These are phyloP conservation scores for Neopestalotiopsis sp. DNA, from an alignment of 2,329 filamentous ascomycete species.

Conservation along the genomic window DNA sequence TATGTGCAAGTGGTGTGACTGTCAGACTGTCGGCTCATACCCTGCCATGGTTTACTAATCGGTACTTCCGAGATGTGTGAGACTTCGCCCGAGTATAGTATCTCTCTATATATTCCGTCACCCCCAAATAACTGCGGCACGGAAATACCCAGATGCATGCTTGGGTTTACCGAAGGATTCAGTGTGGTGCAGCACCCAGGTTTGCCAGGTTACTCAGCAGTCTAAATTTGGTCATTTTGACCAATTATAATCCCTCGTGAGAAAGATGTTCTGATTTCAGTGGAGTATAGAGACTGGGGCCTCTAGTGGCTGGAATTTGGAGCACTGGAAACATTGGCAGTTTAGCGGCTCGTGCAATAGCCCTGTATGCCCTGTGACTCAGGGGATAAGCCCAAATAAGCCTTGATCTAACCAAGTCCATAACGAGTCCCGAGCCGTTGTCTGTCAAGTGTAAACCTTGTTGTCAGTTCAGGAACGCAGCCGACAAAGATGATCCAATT, in stretches of 20 bases:
- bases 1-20: too few relatives aligned
- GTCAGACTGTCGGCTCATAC: too few relatives aligned
- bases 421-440: too few relatives aligned
- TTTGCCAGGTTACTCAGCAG: neutral
- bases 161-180: neutral
- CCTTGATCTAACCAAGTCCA: too few relatives aligned
- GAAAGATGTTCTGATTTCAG: neutral
- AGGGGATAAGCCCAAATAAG: too few relatives aligned
- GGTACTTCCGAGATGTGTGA: neutral
- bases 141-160: neutral
- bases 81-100: neutral
- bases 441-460: too few relatives aligned
- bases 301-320: neutral
- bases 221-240: neutral
- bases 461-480: too few relatives aligned
- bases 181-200: neutral
- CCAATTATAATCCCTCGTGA: neutral
- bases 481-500: too few relatives aligned
- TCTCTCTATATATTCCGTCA: neutral
- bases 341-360: too few relatives aligned
- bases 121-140: neutral
- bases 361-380: too few relatives aligned
- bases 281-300: neutral
- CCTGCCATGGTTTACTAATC: neutral
- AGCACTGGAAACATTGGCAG: too few relatives aligned